Percentiles rank a stretch among this genome's conserved stretches.
Conservation (phyloP, 805 yeast genomes). For the Danielozyma ontarioensis region DNA sequence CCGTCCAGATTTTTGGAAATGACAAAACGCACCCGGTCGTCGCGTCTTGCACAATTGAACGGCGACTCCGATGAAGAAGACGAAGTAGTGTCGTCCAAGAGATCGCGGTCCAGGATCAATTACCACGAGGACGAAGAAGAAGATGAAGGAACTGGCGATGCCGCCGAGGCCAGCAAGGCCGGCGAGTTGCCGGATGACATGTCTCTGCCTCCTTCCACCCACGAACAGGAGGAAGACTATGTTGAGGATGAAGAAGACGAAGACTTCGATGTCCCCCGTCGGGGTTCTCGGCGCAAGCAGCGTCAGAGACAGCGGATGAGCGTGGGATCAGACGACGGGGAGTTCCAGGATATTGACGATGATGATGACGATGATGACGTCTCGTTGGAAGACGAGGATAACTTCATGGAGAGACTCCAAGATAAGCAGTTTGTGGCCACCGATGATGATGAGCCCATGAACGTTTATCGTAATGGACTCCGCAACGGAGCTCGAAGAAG, state of each 20-base stretch:
- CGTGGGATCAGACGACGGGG: conserved; percentile 1
- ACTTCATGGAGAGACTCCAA: conserved; percentile 24
- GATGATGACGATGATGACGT: conserved; percentile 6
- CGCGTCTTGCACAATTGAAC: not conserved
- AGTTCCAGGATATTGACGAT: conserved; percentile 13
- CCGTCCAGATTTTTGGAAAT: not conserved
- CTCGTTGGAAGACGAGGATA: conserved; percentile 13
- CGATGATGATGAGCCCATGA: conserved; percentile 29
- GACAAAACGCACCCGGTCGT: not conserved
- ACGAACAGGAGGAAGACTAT: conserved; percentile 9
- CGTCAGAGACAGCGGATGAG: conserved; percentile 3
- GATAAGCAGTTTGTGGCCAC: conserved; percentile 32
- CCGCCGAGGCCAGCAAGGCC: conserved; percentile 9
- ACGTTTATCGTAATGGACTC: conserved; percentile 16
- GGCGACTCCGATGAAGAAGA: not conserved
- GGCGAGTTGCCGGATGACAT: conserved; percentile 5
- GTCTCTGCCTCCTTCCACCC: conserved; percentile 2
- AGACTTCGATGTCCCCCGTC: conserved; percentile 1
- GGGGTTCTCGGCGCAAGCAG: conserved; percentile 15
- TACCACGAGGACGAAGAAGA: conserved; percentile 25
- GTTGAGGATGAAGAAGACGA: conserved; percentile 10
- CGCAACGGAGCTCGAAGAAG: conserved; percentile 7
- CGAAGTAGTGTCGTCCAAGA: not conserved
- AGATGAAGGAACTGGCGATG: conserved; percentile 1
- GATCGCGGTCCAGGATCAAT: conserved; percentile 18